Conservation (phyloP, 306 rosid species). For the Biancaea sappan region DNA sequence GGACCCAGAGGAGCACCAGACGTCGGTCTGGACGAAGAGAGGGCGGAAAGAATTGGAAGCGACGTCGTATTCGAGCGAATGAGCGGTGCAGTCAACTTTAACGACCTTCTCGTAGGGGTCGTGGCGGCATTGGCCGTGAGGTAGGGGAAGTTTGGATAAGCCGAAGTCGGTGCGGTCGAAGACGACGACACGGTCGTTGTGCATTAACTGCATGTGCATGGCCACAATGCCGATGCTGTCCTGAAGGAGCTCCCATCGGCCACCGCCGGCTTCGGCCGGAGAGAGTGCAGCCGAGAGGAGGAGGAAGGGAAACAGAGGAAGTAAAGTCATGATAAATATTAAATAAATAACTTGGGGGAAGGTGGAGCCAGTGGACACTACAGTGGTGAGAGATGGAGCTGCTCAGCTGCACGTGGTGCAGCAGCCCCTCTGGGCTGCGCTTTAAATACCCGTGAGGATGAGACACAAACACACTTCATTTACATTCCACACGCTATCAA, state of each 20-base stretch:
- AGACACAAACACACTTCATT: neutral
- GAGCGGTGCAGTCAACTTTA: conserved; percentile 78
- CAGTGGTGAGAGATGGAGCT: too few relatives aligned
- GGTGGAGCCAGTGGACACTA: neutral
- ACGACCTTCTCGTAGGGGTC: conserved; percentile 43
- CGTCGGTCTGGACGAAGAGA: conserved; percentile 57
- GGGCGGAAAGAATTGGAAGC: conserved; percentile 58
- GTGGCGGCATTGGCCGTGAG: conserved; percentile 52
- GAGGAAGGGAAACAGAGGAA: neutral
- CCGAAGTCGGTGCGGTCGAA: conserved; percentile 91
- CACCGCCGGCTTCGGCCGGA: conserved; percentile 32
- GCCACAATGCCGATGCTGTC: conserved; percentile 73
- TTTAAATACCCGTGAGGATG: conserved; percentile 23
- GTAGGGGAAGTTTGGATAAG: conserved; percentile 51
- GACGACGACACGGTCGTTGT: conserved; percentile 68
- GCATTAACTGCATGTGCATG: conserved; percentile 95
- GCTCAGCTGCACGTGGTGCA: neutral
- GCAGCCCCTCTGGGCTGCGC: neutral
- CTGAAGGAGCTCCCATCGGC: conserved; percentile 60
- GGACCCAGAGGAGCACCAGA: conserved; percentile 84
- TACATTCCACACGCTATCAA: conserved; percentile 22
- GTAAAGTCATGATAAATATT: neutral
- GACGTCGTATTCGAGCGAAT: conserved; percentile 75
- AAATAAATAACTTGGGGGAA: neutral
- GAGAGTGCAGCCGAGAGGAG: neutral